Base-by-base conservation (phyloP, 371 early-diverging fungal genomes). In the Lichtheimia ramosa region DNA sequence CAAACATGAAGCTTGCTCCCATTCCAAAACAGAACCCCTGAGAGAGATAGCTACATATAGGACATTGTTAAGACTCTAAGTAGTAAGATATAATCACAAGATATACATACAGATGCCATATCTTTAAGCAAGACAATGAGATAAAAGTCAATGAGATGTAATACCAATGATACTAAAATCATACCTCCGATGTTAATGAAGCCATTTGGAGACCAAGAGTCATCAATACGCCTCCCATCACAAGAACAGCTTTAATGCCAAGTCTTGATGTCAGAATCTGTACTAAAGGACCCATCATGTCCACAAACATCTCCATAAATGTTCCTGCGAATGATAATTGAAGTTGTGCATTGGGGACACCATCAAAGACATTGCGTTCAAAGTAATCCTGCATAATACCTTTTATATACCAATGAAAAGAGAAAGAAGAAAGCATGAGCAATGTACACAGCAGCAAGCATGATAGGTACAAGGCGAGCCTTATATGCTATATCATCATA, bases 11-110 rank as follows among this genome's bases (percentile, higher is more conserved):
- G 3, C 88, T 80, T 1, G 84, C 86, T 20, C 91, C 91, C 0
- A 81, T 18, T 0, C 86, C 86, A 67, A 88, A 86, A 13, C 89
- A 43, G 3, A 91, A 56, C 14, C 91, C 92, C 68, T n/a, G n/a
- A n/a, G n/a, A n/a, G n/a, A n/a, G n/a, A n/a, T n/a, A n/a, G n/a
- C n/a, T n/a, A n/a, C n/a, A n/a, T n/a, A n/a, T n/a, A n/a, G n/a
- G n/a, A n/a, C n/a, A n/a, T n/a, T n/a, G n/a, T n/a, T n/a, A n/a
- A n/a, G n/a, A n/a, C n/a, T n/a, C n/a, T n/a, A n/a, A n/a, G n/a
- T n/a, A n/a, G n/a, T n/a, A n/a, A n/a, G n/a, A n/a, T n/a, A n/a
- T 23, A 8, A 18, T 24, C 10, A 15, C 23, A 21, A 10, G 21
- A 3, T 43, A 28, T 48, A 43, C 13, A 8, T 24, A 24, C 21